Evolutionary conservation across 257 asterid genomes (phyloP).

Genomic region (Vinca minor): DNA sequence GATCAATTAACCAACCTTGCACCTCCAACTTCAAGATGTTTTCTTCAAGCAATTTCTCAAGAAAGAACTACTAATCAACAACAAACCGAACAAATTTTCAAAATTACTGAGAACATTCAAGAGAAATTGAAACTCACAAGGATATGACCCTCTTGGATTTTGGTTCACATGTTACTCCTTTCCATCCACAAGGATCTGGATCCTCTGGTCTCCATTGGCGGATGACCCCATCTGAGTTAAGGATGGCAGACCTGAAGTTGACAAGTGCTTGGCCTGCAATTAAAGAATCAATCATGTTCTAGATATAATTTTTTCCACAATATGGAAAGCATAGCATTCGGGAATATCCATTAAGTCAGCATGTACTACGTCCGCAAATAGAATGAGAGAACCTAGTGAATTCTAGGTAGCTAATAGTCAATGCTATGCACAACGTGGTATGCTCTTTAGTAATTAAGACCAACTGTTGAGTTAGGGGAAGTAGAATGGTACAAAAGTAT

Average conservation of each 20-base stretch:
- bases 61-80: not conserved
- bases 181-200: conserved; percentile 78
- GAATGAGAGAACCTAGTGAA: not conserved
- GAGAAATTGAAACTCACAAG: conserved; percentile 47
- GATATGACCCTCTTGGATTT: conserved; percentile 73
- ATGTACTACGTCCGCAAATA: not conserved
- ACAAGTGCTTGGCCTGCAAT: conserved; percentile 80
- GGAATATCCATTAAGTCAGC: not conserved
- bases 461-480: not conserved
- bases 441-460: not conserved
- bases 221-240: conserved; percentile 65
- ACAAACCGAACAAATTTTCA: not conserved
- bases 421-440: not conserved
- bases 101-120: not conserved
- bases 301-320: conserved; percentile 4
- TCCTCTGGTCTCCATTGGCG: conserved; percentile 93
- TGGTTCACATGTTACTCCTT: conserved; percentile 70
- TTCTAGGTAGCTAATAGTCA: not conserved
- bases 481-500: not conserved
- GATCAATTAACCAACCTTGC: not conserved
- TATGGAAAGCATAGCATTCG: not conserved
- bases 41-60: not conserved
- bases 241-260: conserved; percentile 64
- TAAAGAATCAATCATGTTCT: not conserved
- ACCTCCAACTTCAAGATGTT: not conserved